phyloP scores from a whole-genome alignment of 306 rosid genomes.

The Canavalia ensiformis region DNA sequence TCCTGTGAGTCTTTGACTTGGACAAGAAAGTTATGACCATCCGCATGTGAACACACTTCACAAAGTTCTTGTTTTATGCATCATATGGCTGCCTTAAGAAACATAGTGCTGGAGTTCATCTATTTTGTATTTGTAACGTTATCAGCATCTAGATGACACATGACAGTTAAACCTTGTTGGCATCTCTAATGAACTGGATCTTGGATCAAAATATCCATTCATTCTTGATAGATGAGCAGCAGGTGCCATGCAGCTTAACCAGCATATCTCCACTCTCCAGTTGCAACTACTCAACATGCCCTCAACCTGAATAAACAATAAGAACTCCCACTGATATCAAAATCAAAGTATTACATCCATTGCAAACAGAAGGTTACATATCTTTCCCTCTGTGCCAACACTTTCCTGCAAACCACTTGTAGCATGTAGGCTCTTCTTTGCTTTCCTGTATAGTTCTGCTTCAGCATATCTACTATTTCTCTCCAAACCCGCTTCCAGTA shows the following conservation, averaged over 20 bases:
- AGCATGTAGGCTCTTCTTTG: conserved; percentile 63
- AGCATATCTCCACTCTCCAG: conserved; percentile 23
- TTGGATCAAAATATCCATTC: conserved; percentile 11
- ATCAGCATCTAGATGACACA: background rate
- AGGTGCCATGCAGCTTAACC: conserved; percentile 31
- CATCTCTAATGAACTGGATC: conserved; percentile 30
- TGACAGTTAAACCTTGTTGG: conserved; percentile 24
- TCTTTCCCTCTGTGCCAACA: conserved; percentile 60
- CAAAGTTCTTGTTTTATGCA: conserved; percentile 21
- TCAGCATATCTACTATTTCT: conserved; percentile 67
- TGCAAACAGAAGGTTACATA: conserved; percentile 75
- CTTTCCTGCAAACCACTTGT: conserved; percentile 46
- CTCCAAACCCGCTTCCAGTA: conserved; percentile 66
- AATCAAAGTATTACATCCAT: conserved; percentile 53
- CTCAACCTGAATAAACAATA: conserved; percentile 28
- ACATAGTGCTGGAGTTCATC: conserved; percentile 26
- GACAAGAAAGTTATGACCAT: conserved; percentile 29
- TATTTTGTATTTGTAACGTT: conserved; percentile 11
- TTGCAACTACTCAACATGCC: conserved; percentile 12
- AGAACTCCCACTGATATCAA: conserved; percentile 38
- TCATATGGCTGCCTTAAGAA: conserved; percentile 26
- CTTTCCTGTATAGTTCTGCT: conserved; percentile 66
- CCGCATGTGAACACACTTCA: conserved; percentile 13
- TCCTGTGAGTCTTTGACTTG: conserved; percentile 10
- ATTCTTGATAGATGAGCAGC: conserved; percentile 38